Evolutionary conservation across 768 basidiomycete species (phyloP).

Genomic region (Amanita rubescens): DNA sequence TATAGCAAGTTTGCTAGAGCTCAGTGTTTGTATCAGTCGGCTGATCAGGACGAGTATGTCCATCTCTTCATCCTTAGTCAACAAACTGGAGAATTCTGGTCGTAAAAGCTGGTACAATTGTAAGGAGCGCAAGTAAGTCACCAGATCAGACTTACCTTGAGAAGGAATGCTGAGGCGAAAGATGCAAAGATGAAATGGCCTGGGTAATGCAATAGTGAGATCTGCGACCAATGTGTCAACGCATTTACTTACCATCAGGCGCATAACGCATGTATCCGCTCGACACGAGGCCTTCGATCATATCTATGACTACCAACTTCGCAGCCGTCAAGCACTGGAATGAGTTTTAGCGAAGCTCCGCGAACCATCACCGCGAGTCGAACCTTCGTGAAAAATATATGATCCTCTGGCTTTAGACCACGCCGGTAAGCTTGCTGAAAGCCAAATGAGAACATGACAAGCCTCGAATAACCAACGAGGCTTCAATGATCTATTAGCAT

Average conservation of each 20-base stretch:
- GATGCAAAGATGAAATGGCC: constrained; percentile 74
- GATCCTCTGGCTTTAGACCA: constrained; percentile 54
- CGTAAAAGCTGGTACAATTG: constrained; percentile 46
- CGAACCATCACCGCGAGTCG: background rate
- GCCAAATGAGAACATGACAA: constrained; percentile 84
- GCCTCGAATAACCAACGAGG: constrained; percentile 67
- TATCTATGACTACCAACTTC: constrained; percentile 53
- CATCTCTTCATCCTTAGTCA: constrained; percentile 54
- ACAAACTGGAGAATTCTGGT: constrained; percentile 61
- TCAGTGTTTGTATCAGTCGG: constrained; percentile 63
- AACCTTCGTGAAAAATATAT: constrained; percentile 61
- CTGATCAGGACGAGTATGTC: constrained; percentile 69
- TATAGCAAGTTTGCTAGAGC: constrained; percentile 66
- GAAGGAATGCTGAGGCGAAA: constrained; percentile 77
- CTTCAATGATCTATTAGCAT: constrained; percentile 26
- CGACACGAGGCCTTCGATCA: constrained; percentile 59
- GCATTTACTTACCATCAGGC: constrained; percentile 51
- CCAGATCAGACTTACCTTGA: constrained; percentile 45
- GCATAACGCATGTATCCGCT: constrained; percentile 74
- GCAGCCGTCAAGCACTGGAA: constrained; percentile 64
- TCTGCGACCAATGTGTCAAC: background rate
- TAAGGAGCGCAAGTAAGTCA: background rate
- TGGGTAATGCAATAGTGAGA: constrained; percentile 13
- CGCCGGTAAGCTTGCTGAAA: constrained; percentile 78
- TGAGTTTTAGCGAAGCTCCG: constrained; percentile 4